phyloP scores from a whole-genome alignment of 345 rosid species.

The Populus alba region DNA sequence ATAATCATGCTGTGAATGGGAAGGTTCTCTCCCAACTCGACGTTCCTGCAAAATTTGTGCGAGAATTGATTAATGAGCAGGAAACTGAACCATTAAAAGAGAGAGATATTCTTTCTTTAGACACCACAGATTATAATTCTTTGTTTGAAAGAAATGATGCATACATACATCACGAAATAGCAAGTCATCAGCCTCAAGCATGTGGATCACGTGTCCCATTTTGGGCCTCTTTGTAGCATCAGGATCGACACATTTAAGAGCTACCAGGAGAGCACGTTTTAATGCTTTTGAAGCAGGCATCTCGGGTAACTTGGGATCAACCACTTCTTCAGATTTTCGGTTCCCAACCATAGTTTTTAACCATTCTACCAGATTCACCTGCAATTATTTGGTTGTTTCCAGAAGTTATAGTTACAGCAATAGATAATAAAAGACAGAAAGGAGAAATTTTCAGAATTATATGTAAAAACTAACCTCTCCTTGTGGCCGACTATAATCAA shows the following conservation, averaged over 20 bases:
- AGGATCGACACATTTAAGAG: conserved; percentile 90
- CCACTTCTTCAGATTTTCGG: conserved; percentile 82
- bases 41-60: conserved; percentile 39
- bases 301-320: conserved; percentile 80
- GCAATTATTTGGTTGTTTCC: conserved; percentile 20
- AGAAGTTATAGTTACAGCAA: conserved; percentile 10
- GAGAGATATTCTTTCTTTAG: background rate
- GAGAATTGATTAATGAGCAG: background rate
- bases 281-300: conserved; percentile 88
- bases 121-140: background rate
- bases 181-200: conserved; percentile 97
- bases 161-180: conserved; percentile 79
- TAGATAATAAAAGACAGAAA: background rate
- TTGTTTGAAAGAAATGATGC: conserved; percentile 14
- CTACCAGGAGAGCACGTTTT: conserved; percentile 77
- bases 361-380: conserved; percentile 97
- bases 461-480: conserved; percentile 63
- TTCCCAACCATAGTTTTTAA: conserved; percentile 80
- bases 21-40: conserved; percentile 39
- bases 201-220: conserved; percentile 95
- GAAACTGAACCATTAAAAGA: background rate
- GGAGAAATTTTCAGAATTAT: background rate
- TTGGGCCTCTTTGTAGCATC: conserved; percentile 93
- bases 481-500: conserved; percentile 79
- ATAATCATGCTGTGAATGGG: conserved; percentile 22